Percentiles rank a stretch among this genome's conserved stretches.
These are phyloP conservation scores for Parmales sp. DNA, from an alignment of 108 stramenopile genomes.

Conservation along the genomic window DNA sequence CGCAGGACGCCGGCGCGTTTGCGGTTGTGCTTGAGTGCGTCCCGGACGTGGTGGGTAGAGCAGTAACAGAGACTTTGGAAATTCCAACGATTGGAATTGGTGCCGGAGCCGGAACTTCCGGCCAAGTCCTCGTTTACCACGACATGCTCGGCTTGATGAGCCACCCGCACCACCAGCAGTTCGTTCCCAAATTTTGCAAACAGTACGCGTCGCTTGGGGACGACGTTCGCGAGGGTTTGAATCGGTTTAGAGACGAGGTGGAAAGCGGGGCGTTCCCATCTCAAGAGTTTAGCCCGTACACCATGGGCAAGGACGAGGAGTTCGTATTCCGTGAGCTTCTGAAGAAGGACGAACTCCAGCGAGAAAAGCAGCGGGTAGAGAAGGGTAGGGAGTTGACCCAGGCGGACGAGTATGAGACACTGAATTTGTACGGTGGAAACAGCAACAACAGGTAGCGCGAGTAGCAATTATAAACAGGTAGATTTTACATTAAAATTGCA, in stretches of 20 bases:
- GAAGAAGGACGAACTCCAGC: constrained; percentile 41
- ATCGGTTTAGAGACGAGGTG: constrained; percentile 79
- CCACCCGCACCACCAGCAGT: constrained; percentile 93
- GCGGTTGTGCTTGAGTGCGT: constrained; percentile 93
- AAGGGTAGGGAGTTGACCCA: constrained; percentile 37
- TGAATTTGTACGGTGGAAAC: constrained; percentile 58
- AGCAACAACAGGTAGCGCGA: constrained; percentile 11
- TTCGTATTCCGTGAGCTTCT: constrained; percentile 49
- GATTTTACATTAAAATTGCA: too few relatives aligned
- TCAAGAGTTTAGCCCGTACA: constrained; percentile 80
- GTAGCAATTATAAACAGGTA: too few relatives aligned
- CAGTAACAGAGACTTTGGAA: constrained; percentile 82
- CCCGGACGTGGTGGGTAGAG: constrained; percentile 78
- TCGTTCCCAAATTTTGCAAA: constrained; percentile 96
- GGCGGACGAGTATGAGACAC: constrained; percentile 64
- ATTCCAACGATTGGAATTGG: constrained; percentile 99
- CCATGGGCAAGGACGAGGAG: constrained; percentile 61
- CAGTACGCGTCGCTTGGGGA: constrained; percentile 83
- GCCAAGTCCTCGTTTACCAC: constrained; percentile 92
- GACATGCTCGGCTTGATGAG: constrained; percentile 93
- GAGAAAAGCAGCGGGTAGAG: constrained; percentile 41
- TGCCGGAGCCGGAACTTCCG: constrained; percentile 82
- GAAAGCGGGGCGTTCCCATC: constrained; percentile 82
- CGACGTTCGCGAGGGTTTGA: constrained; percentile 72
- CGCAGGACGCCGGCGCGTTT: constrained; percentile 91